These are phyloP conservation scores for Curvularia eragrostidis DNA, from an alignment of 2,329 filamentous ascomycete species.

Conservation along the genomic window DNA sequence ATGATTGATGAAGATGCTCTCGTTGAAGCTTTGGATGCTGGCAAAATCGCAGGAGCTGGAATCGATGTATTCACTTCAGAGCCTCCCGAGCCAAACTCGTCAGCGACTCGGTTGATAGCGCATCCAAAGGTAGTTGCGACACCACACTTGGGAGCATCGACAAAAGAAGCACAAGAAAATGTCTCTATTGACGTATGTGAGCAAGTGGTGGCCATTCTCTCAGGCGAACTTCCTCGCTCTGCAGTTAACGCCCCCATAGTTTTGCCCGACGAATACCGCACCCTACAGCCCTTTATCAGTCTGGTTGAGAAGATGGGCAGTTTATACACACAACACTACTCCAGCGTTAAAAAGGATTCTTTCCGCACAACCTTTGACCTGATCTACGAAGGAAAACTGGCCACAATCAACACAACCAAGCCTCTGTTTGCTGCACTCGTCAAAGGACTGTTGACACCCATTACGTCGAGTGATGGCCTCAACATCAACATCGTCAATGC, in stretches of 20 bases:
- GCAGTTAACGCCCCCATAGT: constrained; percentile 85
- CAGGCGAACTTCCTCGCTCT: constrained; percentile 73
- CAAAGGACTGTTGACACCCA: constrained; percentile 74
- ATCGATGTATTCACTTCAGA: constrained; percentile 82
- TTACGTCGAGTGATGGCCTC: constrained; percentile 69
- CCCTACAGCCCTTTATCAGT: constrained; percentile 76
- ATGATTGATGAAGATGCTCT: constrained; percentile 80
- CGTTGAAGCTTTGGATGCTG: constrained; percentile 71
- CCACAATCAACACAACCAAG: constrained; percentile 74
- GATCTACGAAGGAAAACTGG: constrained; percentile 77
- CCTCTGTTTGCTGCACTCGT: constrained; percentile 80
- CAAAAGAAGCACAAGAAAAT: constrained; percentile 83
- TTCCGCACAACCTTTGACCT: constrained; percentile 76
- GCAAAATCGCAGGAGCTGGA: constrained; percentile 76
- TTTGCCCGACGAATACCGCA: constrained; percentile 78
- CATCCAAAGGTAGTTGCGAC: constrained; percentile 79
- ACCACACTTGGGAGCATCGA: constrained; percentile 80
- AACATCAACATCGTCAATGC: constrained; percentile 87
- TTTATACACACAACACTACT: constrained; percentile 79
- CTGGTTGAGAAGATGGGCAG: constrained; percentile 81
- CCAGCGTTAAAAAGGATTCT: constrained; percentile 45
- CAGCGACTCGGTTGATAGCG: constrained; percentile 67
- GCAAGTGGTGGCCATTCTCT: constrained; percentile 76
- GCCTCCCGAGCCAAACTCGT: constrained; percentile 66
- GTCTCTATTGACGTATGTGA: constrained; percentile 83